phyloP scores from a whole-genome alignment of 108 stramenopile species.

The Nitzschia sp. region DNA sequence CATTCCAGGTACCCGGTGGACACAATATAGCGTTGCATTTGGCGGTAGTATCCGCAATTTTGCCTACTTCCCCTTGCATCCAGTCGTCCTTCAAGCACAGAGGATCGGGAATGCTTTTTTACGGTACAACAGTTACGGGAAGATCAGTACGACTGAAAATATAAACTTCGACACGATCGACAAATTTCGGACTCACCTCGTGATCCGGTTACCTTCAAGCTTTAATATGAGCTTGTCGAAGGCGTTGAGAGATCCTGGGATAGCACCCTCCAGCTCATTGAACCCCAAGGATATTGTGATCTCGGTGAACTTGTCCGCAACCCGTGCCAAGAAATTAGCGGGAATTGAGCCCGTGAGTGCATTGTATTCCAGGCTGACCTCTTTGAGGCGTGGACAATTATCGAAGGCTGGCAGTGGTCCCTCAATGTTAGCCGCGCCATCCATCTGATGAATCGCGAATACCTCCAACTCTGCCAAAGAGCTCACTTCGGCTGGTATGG shows the following conservation, averaged over 20 bases:
- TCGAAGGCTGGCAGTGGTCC: conserved; percentile 31
- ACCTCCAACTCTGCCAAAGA: conserved; percentile 10
- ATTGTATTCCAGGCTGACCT: conserved; percentile 32
- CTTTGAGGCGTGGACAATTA: conserved; percentile 14
- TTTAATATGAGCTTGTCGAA: conserved; percentile 34
- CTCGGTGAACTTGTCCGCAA: conserved; percentile 26
- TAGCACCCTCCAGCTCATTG: conserved; percentile 40
- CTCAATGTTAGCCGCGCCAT: conserved; percentile 6
- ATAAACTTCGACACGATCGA: background rate
- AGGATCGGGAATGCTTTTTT: conserved; percentile 17
- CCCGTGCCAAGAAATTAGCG: conserved; percentile 17
- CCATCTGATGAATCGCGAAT: conserved; percentile 38
- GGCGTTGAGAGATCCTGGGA: conserved; percentile 41
- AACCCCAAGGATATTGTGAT: conserved; percentile 36
- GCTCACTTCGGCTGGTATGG: conserved; percentile 11
- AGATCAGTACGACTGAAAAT: background rate
- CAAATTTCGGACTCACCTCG: conserved; percentile 20
- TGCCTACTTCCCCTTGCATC: conserved; percentile 59
- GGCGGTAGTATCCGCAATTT: conserved; percentile 18
- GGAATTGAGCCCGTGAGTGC: conserved; percentile 35
- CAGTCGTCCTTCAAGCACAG: conserved; percentile 43
- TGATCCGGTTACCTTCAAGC: conserved; percentile 40
- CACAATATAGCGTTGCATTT: conserved; percentile 78
- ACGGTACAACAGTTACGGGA: no score
- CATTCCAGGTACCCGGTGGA: conserved; percentile 70